Evolutionary conservation across 1,284 basidiomycete genomes (phyloP).

Genomic region (Ganoderma multipileum): DNA sequence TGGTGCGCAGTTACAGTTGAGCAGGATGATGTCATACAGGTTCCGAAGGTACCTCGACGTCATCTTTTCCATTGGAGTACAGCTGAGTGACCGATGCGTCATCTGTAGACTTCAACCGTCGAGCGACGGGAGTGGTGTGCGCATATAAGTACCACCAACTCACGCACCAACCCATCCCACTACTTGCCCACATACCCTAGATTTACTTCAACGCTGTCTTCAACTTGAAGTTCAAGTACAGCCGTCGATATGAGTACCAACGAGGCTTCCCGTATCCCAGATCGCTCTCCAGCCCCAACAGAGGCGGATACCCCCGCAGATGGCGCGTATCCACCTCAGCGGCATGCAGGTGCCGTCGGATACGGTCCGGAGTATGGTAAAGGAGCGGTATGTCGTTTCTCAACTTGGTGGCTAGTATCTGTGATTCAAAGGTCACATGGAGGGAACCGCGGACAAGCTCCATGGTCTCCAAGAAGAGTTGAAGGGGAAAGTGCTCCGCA

Average conservation of each 20-base stretch:
- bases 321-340: conserved; percentile 43
- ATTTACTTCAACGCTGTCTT: not conserved
- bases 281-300: not conserved
- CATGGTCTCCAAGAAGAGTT: conserved; percentile 57
- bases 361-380: conserved; percentile 47
- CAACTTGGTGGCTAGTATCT: no score
- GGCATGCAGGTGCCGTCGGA: conserved; percentile 50
- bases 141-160: conserved; percentile 8
- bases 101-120: conserved; percentile 16
- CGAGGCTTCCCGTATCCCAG: not conserved
- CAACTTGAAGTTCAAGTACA: not conserved
- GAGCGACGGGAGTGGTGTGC: not conserved
- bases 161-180: not conserved
- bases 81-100: conserved; percentile 14
- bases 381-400: conserved; percentile 38
- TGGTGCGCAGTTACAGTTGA: not conserved
- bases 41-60: conserved; percentile 21
- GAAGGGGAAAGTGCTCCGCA: conserved; percentile 55
- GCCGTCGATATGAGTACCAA: not conserved
- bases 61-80: conserved; percentile 1
- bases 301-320: not conserved
- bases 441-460: conserved; percentile 57
- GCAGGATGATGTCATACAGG: conserved; percentile 14
- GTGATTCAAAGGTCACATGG: not conserved
- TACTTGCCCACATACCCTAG: not conserved